Evolutionary conservation across 2,329 filamentous ascomycete species (phyloP), one percentile per base, ranked within the genome.

Genomic region (Sporothrix brunneoviolacea): DNA sequence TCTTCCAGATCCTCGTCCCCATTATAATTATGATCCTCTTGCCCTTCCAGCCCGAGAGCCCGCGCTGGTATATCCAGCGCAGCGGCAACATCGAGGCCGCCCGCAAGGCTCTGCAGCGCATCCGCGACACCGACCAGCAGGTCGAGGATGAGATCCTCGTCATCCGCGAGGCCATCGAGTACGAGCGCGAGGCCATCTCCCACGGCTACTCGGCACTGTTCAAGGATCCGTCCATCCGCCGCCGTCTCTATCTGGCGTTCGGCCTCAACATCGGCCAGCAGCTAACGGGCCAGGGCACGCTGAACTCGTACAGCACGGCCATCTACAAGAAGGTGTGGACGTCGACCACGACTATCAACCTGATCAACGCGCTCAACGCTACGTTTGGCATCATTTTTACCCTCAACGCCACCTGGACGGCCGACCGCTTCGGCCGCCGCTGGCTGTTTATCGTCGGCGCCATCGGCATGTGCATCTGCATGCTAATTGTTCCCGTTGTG

Each of bases 331-430:
- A 84, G 62, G 77, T 87, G 21, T 88, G 83, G 71, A 73, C 68
- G 21, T 72, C 66, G 48, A 68, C 66, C 49, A 69, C 75, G 44
- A 80, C 75, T 19, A 86, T 87, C 62, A 81, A 82, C 55, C 71
- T 88, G 28, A 88, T 88, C 71, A 88, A 88, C 63, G 84, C 84
- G 4, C 71, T 88, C 48, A 88, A 87, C 62, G 83, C 83, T 36
- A 88, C 83, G 6, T 84, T 82, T 57, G 82, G 82, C 51, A 88
- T 88, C 55, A 54, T 87, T 19, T 88, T 88, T 66, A 88, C 84
- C 0, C 71, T 87, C 39, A 87, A 86, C 57, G 83, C 84, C 13
- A 77, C 82, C 33, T 88, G 84, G 83, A 85, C 82, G 4, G 81
- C 85, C 30, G 84, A 88, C 63, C 76, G 83, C 44, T 87, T 83